phyloP scores from a whole-genome alignment of 2,329 filamentous ascomycete genomes.

The Ophidiomyces ophidiicola region DNA sequence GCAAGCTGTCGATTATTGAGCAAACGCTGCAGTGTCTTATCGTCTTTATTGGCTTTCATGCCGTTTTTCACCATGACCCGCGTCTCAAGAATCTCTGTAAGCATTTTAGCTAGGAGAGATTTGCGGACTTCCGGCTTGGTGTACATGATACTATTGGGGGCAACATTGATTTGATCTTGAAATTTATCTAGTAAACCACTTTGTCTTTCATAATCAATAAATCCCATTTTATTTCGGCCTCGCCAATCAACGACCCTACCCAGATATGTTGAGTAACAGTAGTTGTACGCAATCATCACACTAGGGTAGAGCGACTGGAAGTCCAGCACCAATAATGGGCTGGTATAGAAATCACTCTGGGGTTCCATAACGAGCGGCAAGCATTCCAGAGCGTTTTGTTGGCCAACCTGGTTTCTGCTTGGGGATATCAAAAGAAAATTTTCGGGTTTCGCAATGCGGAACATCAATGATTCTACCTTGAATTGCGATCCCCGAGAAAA shows the following conservation, averaged over 20 bases:
- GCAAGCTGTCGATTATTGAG: slow-evolving; percentile 90
- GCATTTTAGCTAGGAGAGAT: slow-evolving; percentile 88
- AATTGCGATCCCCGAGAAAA: slow-evolving; percentile 92
- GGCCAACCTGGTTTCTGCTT: slow-evolving; percentile 78
- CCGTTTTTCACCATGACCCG: slow-evolving; percentile 95
- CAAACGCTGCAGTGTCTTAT: slow-evolving; percentile 71
- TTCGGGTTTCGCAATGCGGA: slow-evolving; percentile 92
- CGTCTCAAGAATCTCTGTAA: slow-evolving; percentile 89
- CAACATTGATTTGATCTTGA: slow-evolving; percentile 76
- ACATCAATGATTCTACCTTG: slow-evolving; percentile 98
- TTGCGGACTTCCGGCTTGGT: slow-evolving; percentile 73
- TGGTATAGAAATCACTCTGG: slow-evolving; percentile 84
- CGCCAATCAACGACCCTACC: slow-evolving; percentile 78
- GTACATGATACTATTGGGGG: slow-evolving; percentile 96
- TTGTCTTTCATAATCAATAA: slow-evolving; percentile 71
- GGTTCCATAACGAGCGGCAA: slow-evolving; percentile 95
- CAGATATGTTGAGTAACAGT: slow-evolving; percentile 94
- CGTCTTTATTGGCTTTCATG: slow-evolving; percentile 87
- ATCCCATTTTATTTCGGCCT: slow-evolving; percentile 90
- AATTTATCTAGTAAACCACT: slow-evolving; percentile 63
- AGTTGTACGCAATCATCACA: slow-evolving; percentile 98
- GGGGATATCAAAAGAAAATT: slow-evolving; percentile 86
- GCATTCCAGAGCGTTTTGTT: slow-evolving; percentile 89
- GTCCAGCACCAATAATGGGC: slow-evolving; percentile 79
- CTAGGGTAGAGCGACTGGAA: slow-evolving; percentile 95